phyloP scores from a whole-genome alignment of 2,329 filamentous ascomycete genomes.

The Helotiales sp. region DNA sequence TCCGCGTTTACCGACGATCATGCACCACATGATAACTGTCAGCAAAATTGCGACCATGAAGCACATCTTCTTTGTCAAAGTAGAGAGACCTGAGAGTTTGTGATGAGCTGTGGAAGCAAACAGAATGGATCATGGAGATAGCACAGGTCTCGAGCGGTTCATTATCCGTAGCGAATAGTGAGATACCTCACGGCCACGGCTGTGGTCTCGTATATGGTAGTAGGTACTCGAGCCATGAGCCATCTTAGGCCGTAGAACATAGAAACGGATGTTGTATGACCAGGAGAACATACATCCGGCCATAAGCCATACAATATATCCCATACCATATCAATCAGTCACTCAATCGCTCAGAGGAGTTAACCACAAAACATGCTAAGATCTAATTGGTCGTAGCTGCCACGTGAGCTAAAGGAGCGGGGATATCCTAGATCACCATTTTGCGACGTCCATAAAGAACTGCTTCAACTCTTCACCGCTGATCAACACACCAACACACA shows the following conservation, averaged over 20 bases:
- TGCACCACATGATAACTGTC: conserved; percentile 16
- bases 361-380: not conserved
- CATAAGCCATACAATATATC: not conserved
- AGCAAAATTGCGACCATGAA: not conserved
- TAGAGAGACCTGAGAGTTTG: no score
- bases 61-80: conserved; percentile 1
- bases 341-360: not conserved
- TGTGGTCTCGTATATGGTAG: no score
- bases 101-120: no score
- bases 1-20: conserved; percentile 22
- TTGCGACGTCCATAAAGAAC: not conserved
- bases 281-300: not conserved
- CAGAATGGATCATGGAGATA: not conserved
- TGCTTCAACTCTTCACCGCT: conserved; percentile 20
- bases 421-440: not conserved
- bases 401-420: conserved; percentile 21
- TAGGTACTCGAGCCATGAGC: no score
- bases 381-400: conserved; percentile 4
- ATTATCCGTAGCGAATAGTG: not conserved
- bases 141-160: no score
- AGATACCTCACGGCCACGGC: no score
- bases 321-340: not conserved
- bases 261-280: not conserved
- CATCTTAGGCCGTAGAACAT: not conserved
- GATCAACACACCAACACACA: conserved; percentile 15